Percentiles rank a stretch among this genome's conserved stretches.
Conservation (phyloP, 257 asterid species). For the Lavandula angustifolia region DNA sequence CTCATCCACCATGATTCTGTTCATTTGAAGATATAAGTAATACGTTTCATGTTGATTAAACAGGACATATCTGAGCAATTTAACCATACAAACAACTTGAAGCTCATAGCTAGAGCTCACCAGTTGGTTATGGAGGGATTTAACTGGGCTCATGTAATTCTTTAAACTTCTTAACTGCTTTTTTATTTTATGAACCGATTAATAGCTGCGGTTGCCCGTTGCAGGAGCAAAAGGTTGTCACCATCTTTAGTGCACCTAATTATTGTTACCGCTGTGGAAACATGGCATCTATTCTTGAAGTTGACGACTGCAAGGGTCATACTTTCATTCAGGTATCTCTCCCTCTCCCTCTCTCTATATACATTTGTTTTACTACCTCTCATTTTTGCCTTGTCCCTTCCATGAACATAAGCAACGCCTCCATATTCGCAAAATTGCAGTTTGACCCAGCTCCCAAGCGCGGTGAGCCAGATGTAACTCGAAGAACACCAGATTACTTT, state of each 20-base stretch:
- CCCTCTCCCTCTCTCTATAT: constrained; percentile 13
- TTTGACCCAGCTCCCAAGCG: constrained; percentile 91
- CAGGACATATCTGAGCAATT: constrained; percentile 93
- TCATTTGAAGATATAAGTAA: constrained; percentile 17
- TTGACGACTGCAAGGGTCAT: constrained; percentile 68
- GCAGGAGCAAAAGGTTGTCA: constrained; percentile 86
- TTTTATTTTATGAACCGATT: constrained; percentile 18
- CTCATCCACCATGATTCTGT: constrained; percentile 5
- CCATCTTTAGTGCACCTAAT: constrained; percentile 84
- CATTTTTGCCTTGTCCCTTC: too few species aligned
- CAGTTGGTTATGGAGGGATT: constrained; percentile 93
- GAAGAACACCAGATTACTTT: constrained; percentile 88
- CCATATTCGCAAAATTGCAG: constrained; percentile 38
- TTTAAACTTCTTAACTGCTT: constrained; percentile 7
- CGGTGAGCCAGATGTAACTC: constrained; percentile 86
- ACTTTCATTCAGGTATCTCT: constrained; percentile 70
- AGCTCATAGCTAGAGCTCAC: constrained; percentile 84
- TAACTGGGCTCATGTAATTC: constrained; percentile 79
- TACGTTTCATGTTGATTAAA: constrained; percentile 24
- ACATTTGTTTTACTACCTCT: background rate
- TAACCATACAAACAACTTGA: constrained; percentile 68
- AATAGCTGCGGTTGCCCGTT: constrained; percentile 30
- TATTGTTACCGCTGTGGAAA: constrained; percentile 88
- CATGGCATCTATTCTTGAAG: constrained; percentile 86
- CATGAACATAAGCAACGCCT: background rate